A percentile compares a stretch with the other conserved stretches of the same genome.
Conservation (phyloP, 2,329 filamentous ascomycete genomes). For the Ophiostoma piceae region DNA sequence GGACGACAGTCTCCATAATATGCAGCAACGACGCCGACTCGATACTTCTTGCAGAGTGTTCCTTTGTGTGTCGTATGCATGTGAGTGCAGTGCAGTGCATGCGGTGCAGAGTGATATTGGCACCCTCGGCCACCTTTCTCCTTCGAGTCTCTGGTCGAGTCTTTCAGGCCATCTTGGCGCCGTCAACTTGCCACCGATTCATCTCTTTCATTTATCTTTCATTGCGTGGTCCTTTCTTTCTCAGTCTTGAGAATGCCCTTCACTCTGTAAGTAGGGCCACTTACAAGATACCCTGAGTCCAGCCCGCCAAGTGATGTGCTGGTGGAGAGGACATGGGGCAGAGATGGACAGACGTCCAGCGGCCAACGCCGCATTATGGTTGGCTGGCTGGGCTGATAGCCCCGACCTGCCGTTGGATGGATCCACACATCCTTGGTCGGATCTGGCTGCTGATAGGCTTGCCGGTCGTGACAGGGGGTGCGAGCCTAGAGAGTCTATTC, state of each 20-base stretch:
- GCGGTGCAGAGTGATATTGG: not conserved
- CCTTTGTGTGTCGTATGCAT: not conserved
- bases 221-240: not conserved
- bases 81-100: not conserved
- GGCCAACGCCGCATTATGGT: constrained; percentile 22
- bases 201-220: not conserved
- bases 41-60: not conserved
- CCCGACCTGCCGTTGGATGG: constrained; percentile 23
- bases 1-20: constrained; percentile 16
- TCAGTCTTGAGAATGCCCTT: not conserved
- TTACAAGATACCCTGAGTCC: not conserved
- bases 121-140: not conserved
- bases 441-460: constrained; percentile 34
- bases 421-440: constrained; percentile 28
- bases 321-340: constrained; percentile 12
- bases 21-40: constrained; percentile 12
- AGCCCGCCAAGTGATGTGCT: constrained; percentile 8
- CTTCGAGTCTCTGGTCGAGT: not conserved
- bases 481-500: not conserved
- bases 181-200: not conserved
- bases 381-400: constrained; percentile 17
- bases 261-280: not conserved
- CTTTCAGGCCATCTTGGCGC: not conserved
- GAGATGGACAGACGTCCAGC: constrained; percentile 15
- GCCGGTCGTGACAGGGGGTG: constrained; percentile 19